Conservation (phyloP, 345 rosid species). For the Rhizophora apiculata region DNA sequence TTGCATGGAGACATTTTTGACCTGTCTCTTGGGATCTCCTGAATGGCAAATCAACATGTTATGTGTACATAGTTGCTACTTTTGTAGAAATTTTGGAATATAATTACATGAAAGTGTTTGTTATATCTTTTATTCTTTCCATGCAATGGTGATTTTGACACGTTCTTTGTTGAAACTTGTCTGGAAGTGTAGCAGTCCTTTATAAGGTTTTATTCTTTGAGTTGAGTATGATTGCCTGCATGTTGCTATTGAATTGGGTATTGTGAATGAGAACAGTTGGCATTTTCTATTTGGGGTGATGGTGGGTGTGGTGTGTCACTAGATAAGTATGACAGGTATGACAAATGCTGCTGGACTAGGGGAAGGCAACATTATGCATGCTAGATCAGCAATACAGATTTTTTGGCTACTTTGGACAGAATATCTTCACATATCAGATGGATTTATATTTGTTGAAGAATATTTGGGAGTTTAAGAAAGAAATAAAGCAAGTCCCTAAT, state of each 20-base stretch:
- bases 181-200: not conserved
- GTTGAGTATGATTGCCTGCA: not conserved
- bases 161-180: not conserved
- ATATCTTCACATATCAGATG: not conserved
- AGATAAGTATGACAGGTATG: not conserved
- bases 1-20: slow-evolving; percentile 1
- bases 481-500: not conserved
- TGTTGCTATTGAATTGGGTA: not conserved
- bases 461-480: not conserved
- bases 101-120: not conserved
- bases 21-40: not conserved
- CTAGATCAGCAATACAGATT: not conserved
- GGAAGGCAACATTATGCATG: not conserved
- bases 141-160: not conserved
- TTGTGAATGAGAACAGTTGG: not conserved
- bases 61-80: no score
- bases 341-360: not conserved
- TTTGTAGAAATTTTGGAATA: not conserved
- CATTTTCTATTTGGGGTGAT: not conserved
- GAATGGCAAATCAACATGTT: no score
- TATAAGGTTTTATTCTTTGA: not conserved
- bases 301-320: no score
- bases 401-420: not conserved
- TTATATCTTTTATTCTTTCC: not conserved
- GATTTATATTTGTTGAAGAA: not conserved